Evolutionary conservation across 768 basidiomycete species (phyloP).

Genomic region (Termitomyces sp.): DNA sequence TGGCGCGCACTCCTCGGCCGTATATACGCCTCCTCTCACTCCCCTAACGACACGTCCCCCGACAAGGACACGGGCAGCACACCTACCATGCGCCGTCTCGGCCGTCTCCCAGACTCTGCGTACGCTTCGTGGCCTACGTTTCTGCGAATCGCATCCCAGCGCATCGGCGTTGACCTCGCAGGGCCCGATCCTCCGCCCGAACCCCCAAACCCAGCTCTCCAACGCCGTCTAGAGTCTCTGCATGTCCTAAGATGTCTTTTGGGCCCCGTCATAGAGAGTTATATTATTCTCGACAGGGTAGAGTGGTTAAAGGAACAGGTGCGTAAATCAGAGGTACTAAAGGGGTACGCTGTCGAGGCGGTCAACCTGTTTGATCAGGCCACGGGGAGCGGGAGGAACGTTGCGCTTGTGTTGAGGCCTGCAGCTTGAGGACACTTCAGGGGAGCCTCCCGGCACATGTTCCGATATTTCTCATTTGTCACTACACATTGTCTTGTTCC

Average conservation of each 20-base stretch:
- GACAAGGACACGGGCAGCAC: slow-evolving; percentile 31
- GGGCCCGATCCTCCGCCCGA: not conserved
- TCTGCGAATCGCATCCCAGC: slow-evolving; percentile 24
- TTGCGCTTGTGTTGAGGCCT: slow-evolving; percentile 54
- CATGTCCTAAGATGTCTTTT: slow-evolving; percentile 66
- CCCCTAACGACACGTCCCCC: not conserved
- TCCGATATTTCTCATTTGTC: no score
- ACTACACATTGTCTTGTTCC: no score
- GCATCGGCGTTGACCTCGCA: slow-evolving; percentile 23
- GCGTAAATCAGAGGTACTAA: slow-evolving; percentile 3
- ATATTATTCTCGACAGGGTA: slow-evolving; percentile 60
- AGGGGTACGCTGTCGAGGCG: slow-evolving; percentile 29
- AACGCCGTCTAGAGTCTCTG: slow-evolving; percentile 48
- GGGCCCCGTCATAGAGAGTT: slow-evolving; percentile 64
- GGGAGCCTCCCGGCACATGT: no score
- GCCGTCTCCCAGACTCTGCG: slow-evolving; percentile 45
- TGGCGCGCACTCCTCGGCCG: slow-evolving; percentile 62
- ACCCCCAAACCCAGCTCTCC: slow-evolving; percentile 20
- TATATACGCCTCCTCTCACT: not conserved
- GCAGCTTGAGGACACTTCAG: no score
- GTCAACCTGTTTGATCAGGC: slow-evolving; percentile 73
- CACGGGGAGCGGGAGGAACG: slow-evolving; percentile 69
- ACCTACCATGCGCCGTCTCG: slow-evolving; percentile 36
- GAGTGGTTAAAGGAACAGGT: slow-evolving; percentile 50
- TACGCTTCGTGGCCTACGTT: slow-evolving; percentile 51